Percentiles rank a stretch among this genome's conserved stretches.
These are phyloP conservation scores for Epichloe glyceriae DNA, from an alignment of 2,329 filamentous ascomycete genomes.

Conservation along the genomic window DNA sequence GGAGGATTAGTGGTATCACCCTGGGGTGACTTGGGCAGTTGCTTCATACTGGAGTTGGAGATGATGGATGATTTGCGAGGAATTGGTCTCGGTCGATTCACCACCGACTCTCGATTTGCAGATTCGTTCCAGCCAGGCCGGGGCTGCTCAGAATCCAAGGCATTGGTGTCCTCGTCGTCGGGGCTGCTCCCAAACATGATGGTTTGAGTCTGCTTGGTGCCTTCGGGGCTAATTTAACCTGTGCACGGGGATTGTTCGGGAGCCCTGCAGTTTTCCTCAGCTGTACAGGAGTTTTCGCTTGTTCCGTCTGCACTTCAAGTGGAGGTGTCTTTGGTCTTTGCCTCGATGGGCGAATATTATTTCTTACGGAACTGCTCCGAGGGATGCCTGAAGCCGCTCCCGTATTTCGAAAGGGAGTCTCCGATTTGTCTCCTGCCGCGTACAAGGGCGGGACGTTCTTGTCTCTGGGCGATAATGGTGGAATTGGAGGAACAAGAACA, in stretches of 20 bases:
- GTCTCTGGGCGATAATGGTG: slow-evolving; percentile 2
- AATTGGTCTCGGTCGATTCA: slow-evolving; percentile 44
- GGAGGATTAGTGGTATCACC: background rate
- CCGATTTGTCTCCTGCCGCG: background rate
- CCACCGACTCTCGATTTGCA: slow-evolving; percentile 24
- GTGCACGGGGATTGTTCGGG: slow-evolving; percentile 33
- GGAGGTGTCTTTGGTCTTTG: slow-evolving; percentile 12
- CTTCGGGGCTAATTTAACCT: slow-evolving; percentile 19
- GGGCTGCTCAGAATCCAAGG: background rate
- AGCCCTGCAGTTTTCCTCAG: slow-evolving; percentile 33
- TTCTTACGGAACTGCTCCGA: slow-evolving; percentile 18
- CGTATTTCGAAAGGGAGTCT: background rate
- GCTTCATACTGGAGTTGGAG: background rate
- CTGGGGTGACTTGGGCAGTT: background rate
- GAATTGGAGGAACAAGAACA: slow-evolving; percentile 6
- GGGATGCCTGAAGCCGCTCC: slow-evolving; percentile 13
- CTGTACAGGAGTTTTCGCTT: slow-evolving; percentile 25
- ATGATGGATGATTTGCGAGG: slow-evolving; percentile 26
- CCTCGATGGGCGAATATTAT: slow-evolving; percentile 20
- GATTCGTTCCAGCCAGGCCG: slow-evolving; percentile 6
- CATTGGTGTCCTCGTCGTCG: slow-evolving; percentile 37
- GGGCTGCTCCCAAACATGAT: slow-evolving; percentile 45
- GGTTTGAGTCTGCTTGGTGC: slow-evolving; percentile 23
- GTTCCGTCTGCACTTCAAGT: slow-evolving; percentile 10
- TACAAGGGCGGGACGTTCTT: background rate